These are phyloP conservation scores for Umbelopsis isabellina DNA, from an alignment of 192 early-diverging fungal species.

Conservation along the genomic window DNA sequence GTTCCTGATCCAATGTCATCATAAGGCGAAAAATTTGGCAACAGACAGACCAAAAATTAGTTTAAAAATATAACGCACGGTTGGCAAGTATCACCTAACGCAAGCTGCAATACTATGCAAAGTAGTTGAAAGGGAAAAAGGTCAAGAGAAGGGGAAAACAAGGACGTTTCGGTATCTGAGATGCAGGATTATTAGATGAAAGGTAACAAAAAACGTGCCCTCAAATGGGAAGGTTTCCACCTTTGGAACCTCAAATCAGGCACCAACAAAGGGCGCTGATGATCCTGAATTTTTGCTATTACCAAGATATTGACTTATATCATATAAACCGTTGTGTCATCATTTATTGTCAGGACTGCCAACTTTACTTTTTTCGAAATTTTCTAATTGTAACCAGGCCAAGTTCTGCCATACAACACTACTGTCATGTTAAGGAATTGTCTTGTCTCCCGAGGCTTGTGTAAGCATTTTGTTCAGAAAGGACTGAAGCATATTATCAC, in stretches of 20 bases:
- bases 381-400: not conserved
- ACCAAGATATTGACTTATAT: not conserved
- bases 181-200: conserved; percentile 16
- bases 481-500: not conserved
- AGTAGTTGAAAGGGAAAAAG: conserved; percentile 16
- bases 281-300: not conserved
- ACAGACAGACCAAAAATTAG: too few species aligned
- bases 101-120: not conserved
- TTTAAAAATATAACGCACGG: too few species aligned
- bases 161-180: conserved; percentile 6
- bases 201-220: conserved; percentile 19
- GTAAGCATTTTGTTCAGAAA: not conserved
- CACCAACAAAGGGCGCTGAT: not conserved
- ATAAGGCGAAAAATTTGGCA: not conserved
- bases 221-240: not conserved
- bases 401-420: not conserved
- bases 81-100: too few species aligned
- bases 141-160: conserved; percentile 15
- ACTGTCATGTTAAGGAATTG: conserved; percentile 9
- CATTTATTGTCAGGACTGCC: conserved; percentile 4
- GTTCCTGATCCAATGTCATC: conserved; percentile 21
- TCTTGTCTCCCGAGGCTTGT: conserved; percentile 11
- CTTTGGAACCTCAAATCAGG: too few species aligned
- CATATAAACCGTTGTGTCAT: conserved; percentile 3
- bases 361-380: not conserved